phyloP scores from a whole-genome alignment of 176 grass and related monocot genomes.

The Paspalum notatum region DNA sequence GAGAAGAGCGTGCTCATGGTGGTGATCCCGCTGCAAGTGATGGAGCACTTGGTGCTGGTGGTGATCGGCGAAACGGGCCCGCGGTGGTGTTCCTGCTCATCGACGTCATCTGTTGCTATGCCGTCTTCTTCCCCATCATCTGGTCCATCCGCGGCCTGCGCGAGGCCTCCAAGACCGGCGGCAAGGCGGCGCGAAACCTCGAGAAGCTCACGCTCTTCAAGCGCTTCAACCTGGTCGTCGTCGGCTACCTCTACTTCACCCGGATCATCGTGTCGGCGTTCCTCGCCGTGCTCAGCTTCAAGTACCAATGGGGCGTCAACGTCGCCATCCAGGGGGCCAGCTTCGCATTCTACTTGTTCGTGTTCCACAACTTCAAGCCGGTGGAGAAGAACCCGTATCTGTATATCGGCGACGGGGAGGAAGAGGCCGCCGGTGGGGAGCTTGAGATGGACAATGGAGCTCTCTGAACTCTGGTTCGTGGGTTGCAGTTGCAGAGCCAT shows the following conservation, averaged over 20 bases:
- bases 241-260: slow-evolving; percentile 74
- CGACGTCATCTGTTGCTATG: slow-evolving; percentile 61
- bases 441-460: slow-evolving; percentile 53
- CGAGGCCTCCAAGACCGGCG: slow-evolving; percentile 59
- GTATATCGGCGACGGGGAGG: slow-evolving; percentile 55
- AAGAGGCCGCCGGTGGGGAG: slow-evolving; percentile 34
- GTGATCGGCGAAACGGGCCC: slow-evolving; percentile 62
- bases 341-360: slow-evolving; percentile 60
- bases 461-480: slow-evolving; percentile 44
- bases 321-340: slow-evolving; percentile 52
- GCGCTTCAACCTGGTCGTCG: slow-evolving; percentile 66
- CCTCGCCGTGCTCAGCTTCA: slow-evolving; percentile 48
- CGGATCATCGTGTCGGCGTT: slow-evolving; percentile 50
- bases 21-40: slow-evolving; percentile 69
- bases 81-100: slow-evolving; percentile 59
- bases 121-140: slow-evolving; percentile 69
- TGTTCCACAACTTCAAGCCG: slow-evolving; percentile 59
- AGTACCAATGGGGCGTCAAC: slow-evolving; percentile 54
- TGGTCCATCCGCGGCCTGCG: slow-evolving; percentile 69
- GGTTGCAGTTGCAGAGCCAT: not conserved
- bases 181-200: slow-evolving; percentile 67
- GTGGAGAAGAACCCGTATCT: slow-evolving; percentile 65
- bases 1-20: slow-evolving; percentile 66
- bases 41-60: slow-evolving; percentile 53
- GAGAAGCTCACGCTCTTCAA: slow-evolving; percentile 75